A percentile compares a stretch with the other conserved stretches of the same genome.
phyloP scores from a whole-genome alignment of 2,329 filamentous ascomycete species.

The Fusarium musae region DNA sequence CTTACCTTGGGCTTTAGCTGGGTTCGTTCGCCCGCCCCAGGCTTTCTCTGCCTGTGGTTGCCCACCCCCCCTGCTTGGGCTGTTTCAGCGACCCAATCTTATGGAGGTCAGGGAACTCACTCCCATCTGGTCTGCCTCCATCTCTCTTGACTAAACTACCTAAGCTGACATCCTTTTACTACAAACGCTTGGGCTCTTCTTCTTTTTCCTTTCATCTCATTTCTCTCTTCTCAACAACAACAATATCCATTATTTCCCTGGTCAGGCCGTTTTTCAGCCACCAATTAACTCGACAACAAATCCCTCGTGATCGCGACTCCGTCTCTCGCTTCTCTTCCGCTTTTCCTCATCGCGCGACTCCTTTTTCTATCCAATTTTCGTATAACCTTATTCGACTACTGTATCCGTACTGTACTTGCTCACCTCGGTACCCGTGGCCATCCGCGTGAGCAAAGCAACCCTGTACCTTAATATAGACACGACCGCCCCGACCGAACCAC shows the following conservation, averaged over 20 bases:
- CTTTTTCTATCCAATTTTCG: slow-evolving; percentile 21
- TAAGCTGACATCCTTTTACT: slow-evolving; percentile 35
- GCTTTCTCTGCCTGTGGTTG: neutral
- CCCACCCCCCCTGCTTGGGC: slow-evolving; percentile 18
- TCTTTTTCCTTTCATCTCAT: slow-evolving; percentile 29
- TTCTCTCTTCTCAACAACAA: slow-evolving; percentile 32
- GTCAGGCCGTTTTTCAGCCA: slow-evolving; percentile 26
- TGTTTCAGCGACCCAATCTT: slow-evolving; percentile 32
- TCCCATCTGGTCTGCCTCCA: neutral
- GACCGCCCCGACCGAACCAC: slow-evolving; percentile 23
- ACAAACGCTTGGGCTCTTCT: slow-evolving; percentile 27
- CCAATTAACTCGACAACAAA: slow-evolving; percentile 14
- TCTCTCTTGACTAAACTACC: slow-evolving; percentile 2
- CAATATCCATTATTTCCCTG: slow-evolving; percentile 14
- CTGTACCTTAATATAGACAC: slow-evolving; percentile 22
- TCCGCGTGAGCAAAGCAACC: slow-evolving; percentile 20
- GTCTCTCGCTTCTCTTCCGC: slow-evolving; percentile 31
- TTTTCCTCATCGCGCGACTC: slow-evolving; percentile 25
- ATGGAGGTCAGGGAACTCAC: slow-evolving; percentile 3
- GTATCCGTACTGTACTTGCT: neutral
- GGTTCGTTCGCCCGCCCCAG: slow-evolving; percentile 4
- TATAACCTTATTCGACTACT: slow-evolving; percentile 15
- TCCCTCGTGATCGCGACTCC: slow-evolving; percentile 22
- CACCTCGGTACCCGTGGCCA: neutral
- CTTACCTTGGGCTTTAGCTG: slow-evolving; percentile 2